A percentile compares a stretch with the other conserved stretches of the same genome.
Conservation (phyloP, 768 basidiomycete species). For the Pulveroboletus sp. region DNA sequence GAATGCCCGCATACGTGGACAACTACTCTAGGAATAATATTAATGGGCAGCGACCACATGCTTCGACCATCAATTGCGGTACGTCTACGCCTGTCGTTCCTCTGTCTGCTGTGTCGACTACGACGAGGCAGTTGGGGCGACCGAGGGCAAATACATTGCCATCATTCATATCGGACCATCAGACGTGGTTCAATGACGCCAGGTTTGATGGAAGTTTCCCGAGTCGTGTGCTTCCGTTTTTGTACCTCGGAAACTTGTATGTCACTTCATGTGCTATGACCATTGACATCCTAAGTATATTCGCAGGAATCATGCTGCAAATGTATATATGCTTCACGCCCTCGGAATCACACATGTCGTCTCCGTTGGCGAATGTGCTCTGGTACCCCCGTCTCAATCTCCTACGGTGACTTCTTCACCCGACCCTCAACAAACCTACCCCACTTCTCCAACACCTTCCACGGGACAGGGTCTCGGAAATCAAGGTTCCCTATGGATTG, state of each 20-base stretch:
- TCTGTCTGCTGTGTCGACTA: conserved; percentile 1
- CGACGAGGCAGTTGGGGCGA: conserved; percentile 34
- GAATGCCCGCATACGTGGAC: conserved; percentile 3
- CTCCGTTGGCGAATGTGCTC: conserved; percentile 91
- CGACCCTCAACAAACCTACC: not conserved
- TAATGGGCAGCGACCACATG: conserved; percentile 21
- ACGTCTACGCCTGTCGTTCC: conserved; percentile 9
- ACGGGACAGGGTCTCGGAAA: conserved; percentile 44
- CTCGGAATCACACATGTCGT: conserved; percentile 97
- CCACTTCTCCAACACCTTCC: conserved; percentile 27
- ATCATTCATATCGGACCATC: conserved; percentile 63
- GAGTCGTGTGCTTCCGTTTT: conserved; percentile 83
- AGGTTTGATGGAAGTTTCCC: conserved; percentile 96
- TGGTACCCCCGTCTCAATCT: conserved; percentile 67
- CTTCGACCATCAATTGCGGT: conserved; percentile 18
- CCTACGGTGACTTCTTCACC: not conserved
- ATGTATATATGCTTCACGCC: conserved; percentile 93
- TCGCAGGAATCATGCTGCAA: conserved; percentile 84
- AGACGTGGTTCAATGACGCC: conserved; percentile 92
- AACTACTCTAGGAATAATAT: conserved; percentile 9
- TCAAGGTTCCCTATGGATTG: conserved; percentile 79
- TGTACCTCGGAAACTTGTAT: conserved; percentile 93
- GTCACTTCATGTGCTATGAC: conserved; percentile 31
- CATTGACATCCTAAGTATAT: not conserved
- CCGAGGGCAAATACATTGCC: conserved; percentile 72